Base-by-base conservation (phyloP, 106 monocot species). In the Dactylorhiza incarnata region DNA sequence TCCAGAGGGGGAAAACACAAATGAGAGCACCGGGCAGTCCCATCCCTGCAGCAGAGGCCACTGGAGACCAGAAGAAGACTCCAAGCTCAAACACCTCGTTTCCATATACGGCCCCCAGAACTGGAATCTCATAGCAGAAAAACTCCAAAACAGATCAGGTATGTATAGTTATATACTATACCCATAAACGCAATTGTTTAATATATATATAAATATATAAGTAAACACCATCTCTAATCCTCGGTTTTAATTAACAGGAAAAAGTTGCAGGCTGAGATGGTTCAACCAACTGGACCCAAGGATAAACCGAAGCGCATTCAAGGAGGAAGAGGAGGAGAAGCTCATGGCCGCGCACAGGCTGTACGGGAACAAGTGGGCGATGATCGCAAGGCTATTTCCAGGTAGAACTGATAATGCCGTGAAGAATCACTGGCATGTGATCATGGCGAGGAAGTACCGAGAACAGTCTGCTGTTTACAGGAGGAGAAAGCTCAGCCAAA, bases 351-450 rank as follows among this genome's bases (percentile, higher is more conserved):
- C 89, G 37, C 95, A 95, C 76, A 81, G 95, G 37, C 45, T 84
- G 56, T 95, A 95, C 73, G 95, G 95, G 24, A 95, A 92, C 82
- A 92, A 88, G 77, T 95, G 95, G 95, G 92, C 95, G 5, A 82
- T 88, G 86, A 89, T 95, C 48, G 95, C 95, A 0, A 85, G 89
- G 78, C 87, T 95, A 16, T 95, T 95, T 80, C 91, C 89, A 0
- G 95, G 95, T 4, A 86, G 94, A 68, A 95, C 94, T 37, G 94
- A 95, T 69, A 95, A 95, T 78, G 83, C 91, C 9, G 91, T 95
- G 44, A 95, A 95, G 87, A 92, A 95, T 77, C 95, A 95, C 55
- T 95, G 92, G 91, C 95, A 95, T 77, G 95, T 95, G n/a, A 92
- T 95, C 78, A 92, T 92, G 92, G 95, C 95, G 8, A 85, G 95